Evolutionary conservation across 768 basidiomycete species (phyloP), one percentile per base, ranked within the genome.

Genomic region (Mycena alexandri): DNA sequence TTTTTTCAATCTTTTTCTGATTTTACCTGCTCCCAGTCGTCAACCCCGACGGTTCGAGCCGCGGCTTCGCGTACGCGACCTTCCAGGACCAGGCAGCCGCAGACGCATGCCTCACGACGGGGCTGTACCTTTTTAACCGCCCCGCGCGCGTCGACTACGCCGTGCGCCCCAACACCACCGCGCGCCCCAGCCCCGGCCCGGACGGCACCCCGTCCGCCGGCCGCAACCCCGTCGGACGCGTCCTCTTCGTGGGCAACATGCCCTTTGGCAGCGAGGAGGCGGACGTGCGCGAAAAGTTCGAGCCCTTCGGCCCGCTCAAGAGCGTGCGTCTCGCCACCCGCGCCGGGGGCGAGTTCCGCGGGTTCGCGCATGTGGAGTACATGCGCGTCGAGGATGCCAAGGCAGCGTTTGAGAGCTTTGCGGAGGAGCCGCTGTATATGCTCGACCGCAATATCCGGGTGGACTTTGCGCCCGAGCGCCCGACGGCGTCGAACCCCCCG

Each of bases 201-300:
- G 29, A 3, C 29, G 29, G 29, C 29, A 3, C 29, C 3, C 29
- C 29, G 3, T 29, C 29, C 29, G 29, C 29, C 3, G 29, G 29
- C 6, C 29, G 29, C 59, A 38, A 38, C 14, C 38, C 75, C 19
- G 84, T 85, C 8, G 76, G 75, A 19, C 75, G 75, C 11, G 78
- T 77, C 3, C 71, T 89, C 55, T 89, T 76, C 48, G 69, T 87
- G 36, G 84, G 81, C 11, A 89, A 89, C 68, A n/a, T 89, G n/a
- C 86, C 87, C 54, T 92, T 78, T 74, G 77, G 71, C 19, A 71
- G 77, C 46, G 81, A 79, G 2, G 83, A 81, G 66, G 75, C 74
- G 22, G 79, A 87, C 50, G 53, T 89, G 13, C 63, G 75, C 44
- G 79, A 81, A 5, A 76, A 79, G 19, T 84, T 88, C 70, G 74